Base-by-base conservation (phyloP, 2,329 filamentous ascomycete species). In the Dissoconium aciculare region DNA sequence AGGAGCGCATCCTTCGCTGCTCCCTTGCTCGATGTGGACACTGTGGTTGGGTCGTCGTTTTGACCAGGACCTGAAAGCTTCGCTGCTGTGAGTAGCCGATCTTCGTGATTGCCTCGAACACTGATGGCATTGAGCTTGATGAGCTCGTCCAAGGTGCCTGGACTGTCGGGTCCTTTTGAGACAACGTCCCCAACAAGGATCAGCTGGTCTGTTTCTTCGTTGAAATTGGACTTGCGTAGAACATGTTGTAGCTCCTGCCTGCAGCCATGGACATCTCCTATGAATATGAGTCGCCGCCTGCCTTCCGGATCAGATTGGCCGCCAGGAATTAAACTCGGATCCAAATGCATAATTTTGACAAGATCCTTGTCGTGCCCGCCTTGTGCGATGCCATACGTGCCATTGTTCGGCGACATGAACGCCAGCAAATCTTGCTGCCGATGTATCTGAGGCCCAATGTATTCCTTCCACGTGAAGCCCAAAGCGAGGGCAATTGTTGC, bases 261-360 rank as follows among this genome's bases (percentile, higher is more conserved):
- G 62, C 89, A 89, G 28, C 89, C 89, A 58, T 95, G 87, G 10
- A 95, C 82, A 57, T 98, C 89, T 32, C 89, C 87, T 17, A 95
- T 64, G 37, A 95, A 64, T 17, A 95, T 62, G 14, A 98, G 60
- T 11, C 84, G 64, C 32, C 67, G 71, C 13, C 58, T 53, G 25
- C 50, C 51, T 5, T 46, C 42, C 13, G 42, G 33, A 16, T 56
- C 50, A 21, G 48, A 46, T 24, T 49, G 42, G 6, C 52, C 48
- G 8, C 50, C 50, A 11, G 49, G 50, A 5, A 50, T 23, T 28
- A 41, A 49, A 3, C 50, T 41, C 15, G 56, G 42, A 41, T 69
- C 60, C 39, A 75, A 43, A 10, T 57, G 56, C 41, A 57, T 56
- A 29, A 74, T 45, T 26, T 64, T 60, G 8, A 64, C 55, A 44